These are phyloP conservation scores for Camellia oleifera DNA, from an alignment of 179 eudicot genomes.

Conservation along the genomic window DNA sequence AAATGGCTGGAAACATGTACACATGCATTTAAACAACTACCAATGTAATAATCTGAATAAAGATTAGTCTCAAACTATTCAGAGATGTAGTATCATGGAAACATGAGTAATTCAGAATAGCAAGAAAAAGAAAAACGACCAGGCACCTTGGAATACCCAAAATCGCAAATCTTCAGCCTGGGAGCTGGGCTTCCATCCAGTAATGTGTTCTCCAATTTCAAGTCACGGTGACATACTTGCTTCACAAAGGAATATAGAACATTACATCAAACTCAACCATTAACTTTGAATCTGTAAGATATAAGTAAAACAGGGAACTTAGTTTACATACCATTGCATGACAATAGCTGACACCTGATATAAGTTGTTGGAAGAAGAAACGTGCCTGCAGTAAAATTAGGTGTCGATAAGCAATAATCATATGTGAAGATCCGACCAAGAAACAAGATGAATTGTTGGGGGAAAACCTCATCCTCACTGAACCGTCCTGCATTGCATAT, in stretches of 20 bases:
- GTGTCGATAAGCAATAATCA: neutral
- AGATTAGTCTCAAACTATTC: neutral
- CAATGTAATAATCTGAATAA: neutral
- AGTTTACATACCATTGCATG: slow-evolving; percentile 70
- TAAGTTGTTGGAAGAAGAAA: slow-evolving; percentile 87
- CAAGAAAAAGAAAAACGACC: neutral
- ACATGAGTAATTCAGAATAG: neutral
- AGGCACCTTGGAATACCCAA: slow-evolving; percentile 89
- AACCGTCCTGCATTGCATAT: slow-evolving; percentile 94
- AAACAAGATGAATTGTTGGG: neutral
- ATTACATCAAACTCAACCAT: neutral
- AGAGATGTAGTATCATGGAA: neutral
- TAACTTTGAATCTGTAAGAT: neutral
- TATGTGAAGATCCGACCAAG: neutral
- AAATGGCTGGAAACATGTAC: neutral
- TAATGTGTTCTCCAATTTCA: slow-evolving; percentile 87
- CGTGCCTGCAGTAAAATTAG: slow-evolving; percentile 55
- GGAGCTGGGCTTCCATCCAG: slow-evolving; percentile 94
- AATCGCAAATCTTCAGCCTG: slow-evolving; percentile 90
- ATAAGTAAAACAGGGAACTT: neutral
- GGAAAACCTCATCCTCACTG: slow-evolving; percentile 85
- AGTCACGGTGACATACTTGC: slow-evolving; percentile 96
- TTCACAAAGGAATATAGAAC: slow-evolving; percentile 23
- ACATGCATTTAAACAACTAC: neutral
- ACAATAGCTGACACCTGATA: slow-evolving; percentile 95